Evolutionary conservation across 352 stramenopile species (phyloP), one percentile per base, ranked within the genome.

Genomic region (Pilasporangium apinafurcum): DNA sequence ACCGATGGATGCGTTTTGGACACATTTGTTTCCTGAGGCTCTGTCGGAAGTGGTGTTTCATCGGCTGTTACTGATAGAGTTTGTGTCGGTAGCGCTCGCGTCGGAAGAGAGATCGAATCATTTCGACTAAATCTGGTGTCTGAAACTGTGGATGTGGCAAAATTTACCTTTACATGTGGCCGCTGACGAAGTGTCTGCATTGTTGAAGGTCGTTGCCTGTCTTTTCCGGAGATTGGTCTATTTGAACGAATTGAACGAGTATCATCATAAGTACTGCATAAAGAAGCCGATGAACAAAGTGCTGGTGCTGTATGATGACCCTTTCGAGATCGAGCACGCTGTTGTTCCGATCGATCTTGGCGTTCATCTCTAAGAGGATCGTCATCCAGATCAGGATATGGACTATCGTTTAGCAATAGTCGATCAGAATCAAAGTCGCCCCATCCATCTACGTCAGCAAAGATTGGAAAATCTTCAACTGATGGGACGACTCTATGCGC

Each of bases 341-440:
- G 24, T 21, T 14, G 17, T 14, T 56, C 9, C 4, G 9, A 21
- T 4, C 37, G 17, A 6, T 41, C 18, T 42, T 27, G 0, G 16
- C 34, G 38, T 56, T 30, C 32, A 47, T 3, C 35, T n/a, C 28
- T 28, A 20, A 10, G 8, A 35, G 37, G 17, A 32, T 63, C 24
- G 31, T 53, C 43, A 16, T 53, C 29, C 32, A 13, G n/a, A 24
- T 33, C 30, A 17, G 8, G 1, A 33, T 13, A n/a, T 12, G 12
- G 22, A 18, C 34, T 48, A 24, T 62, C 48, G 22, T 60, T 49
- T 20, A 46, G 36, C 21, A 84, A 45, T 22, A 84, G 45, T 34
- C 48, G 57, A 44, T 85, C 72, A 2, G 69, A 46, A 29, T 86
- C 59, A 27, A 81, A 78, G 26, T 86, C 69, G 4, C 65, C 69